Evolutionary conservation across 129 eudicot genomes (phyloP).

Genomic region (Deinandra increscens): DNA sequence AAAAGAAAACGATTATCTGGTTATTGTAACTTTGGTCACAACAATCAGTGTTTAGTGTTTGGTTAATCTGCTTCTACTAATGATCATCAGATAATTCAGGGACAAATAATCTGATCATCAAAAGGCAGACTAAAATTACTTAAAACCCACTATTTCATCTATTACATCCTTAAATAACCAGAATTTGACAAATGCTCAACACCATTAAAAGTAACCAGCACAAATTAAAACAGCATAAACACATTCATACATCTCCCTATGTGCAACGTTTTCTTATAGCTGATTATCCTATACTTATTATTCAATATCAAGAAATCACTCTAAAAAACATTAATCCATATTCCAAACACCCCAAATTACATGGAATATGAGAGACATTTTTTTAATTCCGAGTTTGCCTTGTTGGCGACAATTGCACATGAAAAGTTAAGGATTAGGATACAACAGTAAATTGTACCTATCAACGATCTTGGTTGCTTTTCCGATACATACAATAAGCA

Average conservation of each 20-base stretch:
- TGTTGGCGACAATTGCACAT: not conserved
- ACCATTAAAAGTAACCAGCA: not conserved
- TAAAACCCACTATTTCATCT: not conserved
- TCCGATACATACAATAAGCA: conserved; percentile 90
- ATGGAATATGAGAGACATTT: too few relatives aligned
- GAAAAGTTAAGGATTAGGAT: not conserved
- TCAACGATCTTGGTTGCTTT: conserved; percentile 93
- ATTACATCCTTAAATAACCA: not conserved
- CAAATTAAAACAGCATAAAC: not conserved
- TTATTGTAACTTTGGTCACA: not conserved
- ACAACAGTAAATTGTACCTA: conserved; percentile 43
- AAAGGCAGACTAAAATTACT: not conserved
- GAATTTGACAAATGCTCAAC: not conserved
- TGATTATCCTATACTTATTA: not conserved
- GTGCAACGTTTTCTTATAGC: not conserved
- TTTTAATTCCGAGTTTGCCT: too few relatives aligned
- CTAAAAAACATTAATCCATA: not conserved
- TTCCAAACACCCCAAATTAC: not conserved
- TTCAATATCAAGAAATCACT: not conserved
- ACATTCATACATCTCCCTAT: not conserved
- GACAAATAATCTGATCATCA: not conserved
- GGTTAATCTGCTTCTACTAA: not conserved
- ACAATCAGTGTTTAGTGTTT: not conserved
- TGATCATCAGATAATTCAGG: not conserved
- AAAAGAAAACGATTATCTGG: not conserved